A percentile compares a stretch with the other conserved stretches of the same genome.
Evolutionary conservation across 2,329 filamentous ascomycete genomes (phyloP).

Genomic region (Hymenoscyphus scutula): DNA sequence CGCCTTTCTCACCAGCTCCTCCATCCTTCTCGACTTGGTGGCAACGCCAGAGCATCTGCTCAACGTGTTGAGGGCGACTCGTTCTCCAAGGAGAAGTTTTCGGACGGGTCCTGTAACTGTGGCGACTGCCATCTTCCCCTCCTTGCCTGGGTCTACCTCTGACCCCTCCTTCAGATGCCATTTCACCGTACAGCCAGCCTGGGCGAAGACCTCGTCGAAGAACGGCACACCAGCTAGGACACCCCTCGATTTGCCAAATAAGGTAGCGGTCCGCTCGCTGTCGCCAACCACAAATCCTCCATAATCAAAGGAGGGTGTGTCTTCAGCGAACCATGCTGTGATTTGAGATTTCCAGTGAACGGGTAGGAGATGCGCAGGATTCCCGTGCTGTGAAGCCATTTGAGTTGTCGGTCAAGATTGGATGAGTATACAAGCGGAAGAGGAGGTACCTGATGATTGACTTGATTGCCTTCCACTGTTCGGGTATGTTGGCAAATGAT

Average conservation of each 20-base stretch:
- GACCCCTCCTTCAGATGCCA: constrained; percentile 82
- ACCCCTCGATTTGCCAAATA: constrained; percentile 70
- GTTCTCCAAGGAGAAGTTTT: constrained; percentile 77
- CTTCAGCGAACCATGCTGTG: constrained; percentile 51
- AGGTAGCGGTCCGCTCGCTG: constrained; percentile 57
- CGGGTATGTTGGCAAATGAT: background rate
- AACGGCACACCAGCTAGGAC: constrained; percentile 91
- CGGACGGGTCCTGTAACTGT: constrained; percentile 83
- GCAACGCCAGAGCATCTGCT: constrained; percentile 91
- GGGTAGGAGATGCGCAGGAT: constrained; percentile 73
- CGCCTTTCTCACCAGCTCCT: constrained; percentile 55
- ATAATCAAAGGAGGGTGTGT: constrained; percentile 95
- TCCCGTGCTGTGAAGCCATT: constrained; percentile 47
- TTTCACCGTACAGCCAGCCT: constrained; percentile 86
- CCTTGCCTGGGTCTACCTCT: constrained; percentile 56
- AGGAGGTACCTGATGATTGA: background rate
- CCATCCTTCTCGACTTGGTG: constrained; percentile 58
- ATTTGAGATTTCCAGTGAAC: constrained; percentile 62
- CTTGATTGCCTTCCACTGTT: background rate
- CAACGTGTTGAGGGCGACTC: constrained; percentile 87
- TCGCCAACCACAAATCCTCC: constrained; percentile 94
- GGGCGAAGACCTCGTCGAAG: constrained; percentile 88
- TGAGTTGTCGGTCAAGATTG: background rate
- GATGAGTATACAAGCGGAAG: background rate
- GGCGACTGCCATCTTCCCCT: constrained; percentile 61